Evolutionary conservation across 768 basidiomycete species (phyloP), one percentile per base, ranked within the genome.

Genomic region (Boletus vermiculosoides): DNA sequence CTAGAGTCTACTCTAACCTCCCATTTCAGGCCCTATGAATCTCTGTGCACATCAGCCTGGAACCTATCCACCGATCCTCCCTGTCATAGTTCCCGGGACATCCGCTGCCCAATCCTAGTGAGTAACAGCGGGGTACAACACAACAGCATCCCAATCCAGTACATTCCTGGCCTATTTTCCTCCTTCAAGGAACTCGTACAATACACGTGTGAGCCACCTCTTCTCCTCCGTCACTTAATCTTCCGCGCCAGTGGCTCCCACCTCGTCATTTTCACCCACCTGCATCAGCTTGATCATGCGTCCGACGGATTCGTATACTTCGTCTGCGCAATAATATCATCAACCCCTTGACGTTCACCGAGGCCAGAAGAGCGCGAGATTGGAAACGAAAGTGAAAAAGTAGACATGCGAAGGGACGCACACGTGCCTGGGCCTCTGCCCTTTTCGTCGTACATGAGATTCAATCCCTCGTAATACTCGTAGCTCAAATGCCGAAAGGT

Each of bases 301-400:
- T 12, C 66, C 57, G 16, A 70, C 57, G 1, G 62, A 58, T 25
- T 60, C 54, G 39, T 63, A 67, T 13, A 70, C 68, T 48, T 69
- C 68, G 1, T 45, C 67, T 69, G 54, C n/a, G 20, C 18, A 23
- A 55, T 7, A 10, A 33, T 4, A 15, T 4, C 22, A 25, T 61
- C 44, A 53, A 39, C 5, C 12, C 16, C n/a, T 9, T 4, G 16
- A 18, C 20, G n/a, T n/a, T n/a, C n/a, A 4, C n/a, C 28, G 18
- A 15, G 22, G 12, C 11, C 36, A n/a, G 18, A 4, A 37, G n/a
- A 5, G 16, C 22, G 8, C 42, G 34, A 45, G 9, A 20, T 41
- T 6, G 30, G 31, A 49, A 34, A 20, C 10, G 7, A 7, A 31
- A 30, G 6, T 2, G n/a, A n/a, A n/a, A n/a, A 13, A 12, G 22